Conservation (phyloP, 2,329 filamentous ascomycete species). For the Fusarium transvaalense region DNA sequence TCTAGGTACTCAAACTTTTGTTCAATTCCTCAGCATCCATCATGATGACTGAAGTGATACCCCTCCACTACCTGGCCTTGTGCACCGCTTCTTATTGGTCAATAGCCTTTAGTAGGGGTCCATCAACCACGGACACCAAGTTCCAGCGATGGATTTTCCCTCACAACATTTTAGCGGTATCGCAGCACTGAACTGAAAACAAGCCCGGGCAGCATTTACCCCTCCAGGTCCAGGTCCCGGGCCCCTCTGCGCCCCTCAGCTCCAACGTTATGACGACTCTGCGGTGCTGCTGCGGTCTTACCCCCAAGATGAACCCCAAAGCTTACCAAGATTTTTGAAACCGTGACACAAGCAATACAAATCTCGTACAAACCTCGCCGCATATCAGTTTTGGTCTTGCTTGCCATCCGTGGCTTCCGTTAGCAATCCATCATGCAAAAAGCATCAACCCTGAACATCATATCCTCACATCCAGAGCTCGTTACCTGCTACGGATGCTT, state of each 20-base stretch:
- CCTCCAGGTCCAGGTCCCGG: constrained; percentile 36
- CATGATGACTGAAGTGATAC: constrained; percentile 45
- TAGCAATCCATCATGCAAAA: constrained; percentile 8
- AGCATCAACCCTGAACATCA: background rate
- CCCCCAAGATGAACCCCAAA: constrained; percentile 40
- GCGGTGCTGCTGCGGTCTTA: constrained; percentile 43
- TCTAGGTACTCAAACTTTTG: constrained; percentile 26
- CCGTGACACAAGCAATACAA: constrained; percentile 45
- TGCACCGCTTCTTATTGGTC: constrained; percentile 11
- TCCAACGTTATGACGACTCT: constrained; percentile 43
- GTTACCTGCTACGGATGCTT: constrained; percentile 18
- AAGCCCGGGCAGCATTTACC: constrained; percentile 27
- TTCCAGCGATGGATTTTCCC: constrained; percentile 43
- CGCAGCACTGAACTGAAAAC: constrained; percentile 1
- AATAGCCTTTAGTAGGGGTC: constrained; percentile 36
- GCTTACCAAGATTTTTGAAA: constrained; percentile 45
- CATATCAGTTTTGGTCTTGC: constrained; percentile 12
- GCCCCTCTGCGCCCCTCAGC: constrained; percentile 37
- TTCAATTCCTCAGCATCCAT: constrained; percentile 25
- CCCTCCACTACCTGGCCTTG: constrained; percentile 35
- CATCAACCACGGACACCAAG: constrained; percentile 45
- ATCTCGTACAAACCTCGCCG: constrained; percentile 42
- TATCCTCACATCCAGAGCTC: no score
- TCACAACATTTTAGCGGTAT: constrained; percentile 22
- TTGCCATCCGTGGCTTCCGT: constrained; percentile 25